Base-by-base conservation (phyloP, 2,329 filamentous ascomycete species). In the Fonsecaea pedrosoi region DNA sequence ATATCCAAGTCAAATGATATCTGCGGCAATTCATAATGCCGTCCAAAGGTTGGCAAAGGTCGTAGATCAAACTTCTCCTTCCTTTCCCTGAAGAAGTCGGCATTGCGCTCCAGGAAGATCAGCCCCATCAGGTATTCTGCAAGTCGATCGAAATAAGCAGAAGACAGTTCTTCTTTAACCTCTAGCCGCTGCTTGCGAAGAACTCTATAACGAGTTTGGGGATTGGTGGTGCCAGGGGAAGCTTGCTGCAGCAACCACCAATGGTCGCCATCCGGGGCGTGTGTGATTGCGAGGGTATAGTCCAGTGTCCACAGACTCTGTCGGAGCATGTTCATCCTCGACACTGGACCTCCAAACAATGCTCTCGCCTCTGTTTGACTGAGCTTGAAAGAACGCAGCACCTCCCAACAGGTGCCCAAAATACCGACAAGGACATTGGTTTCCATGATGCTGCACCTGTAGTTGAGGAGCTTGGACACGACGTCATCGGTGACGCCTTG, bases 281-380 rank as follows among this genome's bases (percentile, higher is more conserved):
- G 84, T 60, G 88, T 87, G 54, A 90, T 84, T 70, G 89, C 88
- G 45, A 96, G 80, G 69, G 89, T 87, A 91, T 92, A 97, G 60
- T 85, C 82, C 13, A 85, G 76, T 9, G 83, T 84, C 92, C 94
- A 96, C n/a, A 86, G 87, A 65, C 82, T 82, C 73, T 88, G 89
- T 73, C 85, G 87, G 69, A 96, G 89, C 80, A 93, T 91, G 15
- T 88, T 82, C 40, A 86, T 82, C 65, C 89, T 87, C 67, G 88
- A 84, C 60, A 87, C 82, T 60, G 90, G 87, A 45, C 87, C 83
- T 12, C 87, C 85, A 69, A 90, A 89, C 42, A 90, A 79, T 21
- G 87, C 81, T 62, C 84, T 84, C 67, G 88, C 86, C 56, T 82
- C 80, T 48, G 76, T 64, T 55, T 77, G 78, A 25, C 57, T 79